Conservation (phyloP, 2,329 filamentous ascomycete species). For the Neofusicoccum sp. region DNA sequence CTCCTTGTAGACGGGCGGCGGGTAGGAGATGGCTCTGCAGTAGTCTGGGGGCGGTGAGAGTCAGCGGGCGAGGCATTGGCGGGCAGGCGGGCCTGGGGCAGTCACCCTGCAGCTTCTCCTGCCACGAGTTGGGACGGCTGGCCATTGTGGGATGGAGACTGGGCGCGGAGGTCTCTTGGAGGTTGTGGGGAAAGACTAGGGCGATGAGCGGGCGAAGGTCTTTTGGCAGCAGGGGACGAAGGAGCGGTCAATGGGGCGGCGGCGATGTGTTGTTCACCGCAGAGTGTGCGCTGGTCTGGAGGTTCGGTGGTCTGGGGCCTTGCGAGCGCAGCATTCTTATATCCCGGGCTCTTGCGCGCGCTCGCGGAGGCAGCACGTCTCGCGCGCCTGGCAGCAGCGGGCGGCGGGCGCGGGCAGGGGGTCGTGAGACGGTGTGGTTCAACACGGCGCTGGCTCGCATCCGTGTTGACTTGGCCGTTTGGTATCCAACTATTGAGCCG, state of each 20-base stretch:
- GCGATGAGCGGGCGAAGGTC: not conserved
- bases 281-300: conserved; percentile 21
- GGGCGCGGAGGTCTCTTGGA: not conserved
- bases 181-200: conserved; percentile 9
- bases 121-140: conserved; percentile 16
- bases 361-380: not conserved
- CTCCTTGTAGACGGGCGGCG: conserved; percentile 33
- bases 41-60: conserved; percentile 28
- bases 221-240: conserved; percentile 10
- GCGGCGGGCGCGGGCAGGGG: conserved; percentile 9
- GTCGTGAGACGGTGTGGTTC: conserved; percentile 19
- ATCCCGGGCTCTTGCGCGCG: not conserved
- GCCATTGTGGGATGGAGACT: conserved; percentile 17
- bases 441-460: not conserved
- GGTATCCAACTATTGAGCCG: conserved; percentile 18
- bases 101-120: conserved; percentile 31
- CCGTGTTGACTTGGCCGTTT: conserved; percentile 16
- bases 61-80: not conserved
- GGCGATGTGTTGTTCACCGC: conserved; percentile 5
- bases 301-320: not conserved
- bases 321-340: conserved; percentile 10
- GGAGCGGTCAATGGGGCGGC: conserved; percentile 5
- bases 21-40: conserved; percentile 28
- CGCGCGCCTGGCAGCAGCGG: not conserved
- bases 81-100: not conserved